Evolutionary conservation across 202 grass and related monocot species (phyloP), one percentile per base, ranked within the genome.

Genomic region (Carex arenaria): DNA sequence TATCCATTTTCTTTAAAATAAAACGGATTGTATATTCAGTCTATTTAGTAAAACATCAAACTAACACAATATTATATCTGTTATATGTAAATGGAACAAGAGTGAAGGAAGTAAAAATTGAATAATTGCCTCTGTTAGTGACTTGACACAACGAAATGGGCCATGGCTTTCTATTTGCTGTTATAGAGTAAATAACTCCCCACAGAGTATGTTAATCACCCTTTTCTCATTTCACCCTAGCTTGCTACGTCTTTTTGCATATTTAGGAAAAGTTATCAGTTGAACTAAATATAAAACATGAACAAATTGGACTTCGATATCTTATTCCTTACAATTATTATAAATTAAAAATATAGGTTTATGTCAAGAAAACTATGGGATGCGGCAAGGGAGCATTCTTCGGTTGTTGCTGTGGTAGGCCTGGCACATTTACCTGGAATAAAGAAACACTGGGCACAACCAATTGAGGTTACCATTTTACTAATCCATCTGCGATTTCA

Each of bases 351-450:
- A 53, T 89, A 14, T 62, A 97, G 94, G 94, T 97, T 90, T 61
- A 97, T 94, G 94, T 97, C 94, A 84, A 91, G 87, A 43, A 86
- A 68, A 62, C 89, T 97, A 78, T 85, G 93, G 71, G 90, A 85
- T 79, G 86, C 88, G 26, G 91, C 94, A 2, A 97, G 79, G 54
- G 86, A 93, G 70, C 89, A 97, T 90, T 93, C 91, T 77, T 97
- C 88, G 30, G 89, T 97, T 75, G 94, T 97, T 59, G 94, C 94
- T 61, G 94, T 97, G 73, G 89, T 97, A 22, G 94, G 94, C 49
- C 91, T 89, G 80, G 94, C 87, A 40, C 94, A 97, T 86, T 87
- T 97, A 87, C 57, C 94, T 82, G 94, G 94, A 52, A 97, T 97
- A 78, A 91, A 90, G 89, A 90, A 93, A 84, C 51, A 89, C 26